A percentile compares a stretch with the other conserved stretches of the same genome.
Conservation (phyloP, 805 yeast genomes). For the Cyberlindnera xishuangbannaensis region DNA sequence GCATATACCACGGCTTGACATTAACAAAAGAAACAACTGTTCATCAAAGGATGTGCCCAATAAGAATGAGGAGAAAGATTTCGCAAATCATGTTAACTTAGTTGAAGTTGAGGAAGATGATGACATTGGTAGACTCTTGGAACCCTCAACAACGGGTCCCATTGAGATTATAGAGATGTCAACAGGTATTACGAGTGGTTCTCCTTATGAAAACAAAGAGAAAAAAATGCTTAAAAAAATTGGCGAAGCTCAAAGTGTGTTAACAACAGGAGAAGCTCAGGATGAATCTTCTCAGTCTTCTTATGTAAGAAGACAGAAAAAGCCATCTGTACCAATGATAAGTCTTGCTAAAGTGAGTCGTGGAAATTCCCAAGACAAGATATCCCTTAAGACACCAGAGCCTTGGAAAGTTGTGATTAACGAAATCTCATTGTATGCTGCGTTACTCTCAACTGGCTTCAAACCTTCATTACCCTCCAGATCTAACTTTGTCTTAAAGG, state of each 20-base stretch:
- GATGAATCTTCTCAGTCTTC: constrained; percentile 9
- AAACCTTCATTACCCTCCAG: constrained; percentile 10
- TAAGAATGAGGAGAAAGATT: too few species aligned
- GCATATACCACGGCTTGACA: too few species aligned
- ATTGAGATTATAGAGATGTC: not conserved
- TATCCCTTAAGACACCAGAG: constrained; percentile 6
- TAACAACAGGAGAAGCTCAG: too few species aligned
- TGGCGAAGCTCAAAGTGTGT: too few species aligned
- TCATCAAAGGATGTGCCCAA: too few species aligned
- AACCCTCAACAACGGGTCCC: not conserved
- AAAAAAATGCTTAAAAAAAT: too few species aligned
- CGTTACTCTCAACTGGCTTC: constrained; percentile 31
- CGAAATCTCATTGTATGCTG: constrained; percentile 34
- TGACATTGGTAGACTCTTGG: too few species aligned
- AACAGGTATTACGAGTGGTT: too few species aligned
- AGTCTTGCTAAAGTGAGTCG: constrained; percentile 8
- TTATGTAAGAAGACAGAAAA: constrained; percentile 9
- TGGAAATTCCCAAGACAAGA: constrained; percentile 7
- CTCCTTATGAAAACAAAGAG: too few species aligned
- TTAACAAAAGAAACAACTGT: too few species aligned
- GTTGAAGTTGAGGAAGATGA: too few species aligned
- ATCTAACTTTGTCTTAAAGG: constrained; percentile 14
- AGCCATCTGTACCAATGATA: constrained; percentile 6
- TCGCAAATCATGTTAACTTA: too few species aligned
- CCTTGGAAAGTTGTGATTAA: constrained; percentile 31